phyloP scores from a whole-genome alignment of 768 basidiomycete species.

The Postia placenta region DNA sequence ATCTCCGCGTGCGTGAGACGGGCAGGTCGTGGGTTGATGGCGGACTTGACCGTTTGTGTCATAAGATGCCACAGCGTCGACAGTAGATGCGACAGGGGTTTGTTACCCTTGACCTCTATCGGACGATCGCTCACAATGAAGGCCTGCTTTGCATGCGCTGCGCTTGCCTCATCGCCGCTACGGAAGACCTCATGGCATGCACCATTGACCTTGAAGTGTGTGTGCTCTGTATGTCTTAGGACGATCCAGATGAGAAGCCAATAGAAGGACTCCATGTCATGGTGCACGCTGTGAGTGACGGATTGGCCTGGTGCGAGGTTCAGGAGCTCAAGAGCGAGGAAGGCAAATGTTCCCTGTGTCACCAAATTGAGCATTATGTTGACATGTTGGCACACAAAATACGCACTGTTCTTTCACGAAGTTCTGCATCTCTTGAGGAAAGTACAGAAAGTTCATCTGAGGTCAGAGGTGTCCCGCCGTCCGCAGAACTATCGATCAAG shows the following conservation, averaged over 20 bases:
- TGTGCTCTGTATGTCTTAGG: not conserved
- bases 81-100: not conserved
- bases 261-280: conserved; percentile 12
- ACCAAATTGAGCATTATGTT: too few relatives aligned
- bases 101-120: not conserved
- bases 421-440: too few relatives aligned
- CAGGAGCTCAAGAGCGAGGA: conserved; percentile 6
- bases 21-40: not conserved
- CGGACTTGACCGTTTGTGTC: not conserved
- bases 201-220: not conserved
- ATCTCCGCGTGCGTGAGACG: not conserved
- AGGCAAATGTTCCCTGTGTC: not conserved
- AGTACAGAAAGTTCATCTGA: too few relatives aligned
- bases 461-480: not conserved
- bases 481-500: not conserved
- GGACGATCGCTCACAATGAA: not conserved
- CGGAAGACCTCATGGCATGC: not conserved
- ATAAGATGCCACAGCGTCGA: not conserved
- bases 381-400: not conserved
- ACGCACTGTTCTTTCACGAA: conserved; percentile 5
- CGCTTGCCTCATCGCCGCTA: not conserved
- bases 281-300: not conserved
- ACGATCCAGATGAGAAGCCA: conserved; percentile 6
- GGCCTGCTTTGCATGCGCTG: not conserved
- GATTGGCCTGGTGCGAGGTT: not conserved